Evolutionary conservation across 345 rosid species (phyloP).

Genomic region (Populus alba): DNA sequence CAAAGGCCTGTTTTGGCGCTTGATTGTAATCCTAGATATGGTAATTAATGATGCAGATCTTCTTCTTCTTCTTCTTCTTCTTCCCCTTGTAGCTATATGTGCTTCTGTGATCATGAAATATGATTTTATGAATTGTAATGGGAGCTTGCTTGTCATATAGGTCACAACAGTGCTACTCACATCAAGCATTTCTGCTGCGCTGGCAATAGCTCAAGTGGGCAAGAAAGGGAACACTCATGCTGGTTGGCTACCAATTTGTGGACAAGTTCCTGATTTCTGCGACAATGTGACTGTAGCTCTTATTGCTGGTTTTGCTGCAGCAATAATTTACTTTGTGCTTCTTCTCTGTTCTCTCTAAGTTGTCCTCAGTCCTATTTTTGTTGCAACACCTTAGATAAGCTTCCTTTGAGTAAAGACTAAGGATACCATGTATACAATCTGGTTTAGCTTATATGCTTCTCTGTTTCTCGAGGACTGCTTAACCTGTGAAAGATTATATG

Average conservation of each 20-base stretch:
- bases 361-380: conserved; percentile 34
- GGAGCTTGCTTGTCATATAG: conserved; percentile 12
- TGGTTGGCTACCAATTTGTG: conserved; percentile 63
- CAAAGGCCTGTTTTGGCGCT: conserved; percentile 24
- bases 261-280: conserved; percentile 47
- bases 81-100: neutral
- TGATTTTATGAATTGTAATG: neutral
- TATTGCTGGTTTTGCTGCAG: conserved; percentile 43
- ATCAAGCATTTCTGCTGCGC: conserved; percentile 55
- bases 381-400: conserved; percentile 21
- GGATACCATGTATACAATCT: no score
- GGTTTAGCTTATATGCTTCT: no score
- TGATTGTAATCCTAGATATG: conserved; percentile 40
- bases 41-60: conserved; percentile 16
- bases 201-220: conserved; percentile 57
- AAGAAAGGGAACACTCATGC: conserved; percentile 56
- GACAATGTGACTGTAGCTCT: conserved; percentile 42
- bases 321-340: conserved; percentile 32
- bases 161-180: conserved; percentile 30
- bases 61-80: neutral
- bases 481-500: no score
- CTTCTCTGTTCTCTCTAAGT: conserved; percentile 36
- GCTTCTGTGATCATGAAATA: neutral
- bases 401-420: neutral
- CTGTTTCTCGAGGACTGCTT: no score